Evolutionary conservation across 257 asterid genomes (phyloP).

Genomic region (Paulownia fortunei): DNA sequence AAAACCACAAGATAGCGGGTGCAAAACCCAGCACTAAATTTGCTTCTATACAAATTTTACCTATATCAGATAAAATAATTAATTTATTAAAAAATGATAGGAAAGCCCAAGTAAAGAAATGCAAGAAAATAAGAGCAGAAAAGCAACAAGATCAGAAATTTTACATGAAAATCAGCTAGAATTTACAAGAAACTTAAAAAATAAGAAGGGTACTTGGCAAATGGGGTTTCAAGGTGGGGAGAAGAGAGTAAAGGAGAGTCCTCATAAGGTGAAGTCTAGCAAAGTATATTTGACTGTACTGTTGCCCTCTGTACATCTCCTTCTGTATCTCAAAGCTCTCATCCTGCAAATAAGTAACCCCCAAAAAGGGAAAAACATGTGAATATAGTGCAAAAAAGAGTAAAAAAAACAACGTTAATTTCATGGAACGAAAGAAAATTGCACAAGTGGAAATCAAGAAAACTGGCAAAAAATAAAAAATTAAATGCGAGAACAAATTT

Average conservation of each 20-base stretch:
- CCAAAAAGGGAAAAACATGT: neutral
- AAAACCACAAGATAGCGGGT: too few relatives aligned
- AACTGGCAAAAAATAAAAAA: too few relatives aligned
- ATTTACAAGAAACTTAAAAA: neutral
- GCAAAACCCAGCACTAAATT: too few relatives aligned
- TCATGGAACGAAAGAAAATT: neutral
- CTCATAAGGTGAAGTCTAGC: slow-evolving; percentile 94
- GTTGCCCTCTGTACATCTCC: slow-evolving; percentile 92
- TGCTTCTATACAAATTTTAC: neutral
- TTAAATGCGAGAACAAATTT: neutral
- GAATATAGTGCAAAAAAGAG: neutral
- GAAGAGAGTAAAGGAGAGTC: slow-evolving; percentile 84
- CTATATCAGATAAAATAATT: neutral
- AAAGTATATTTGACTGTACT: slow-evolving; percentile 92
- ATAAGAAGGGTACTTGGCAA: slow-evolving; percentile 57
- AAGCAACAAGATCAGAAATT: slow-evolving; percentile 16
- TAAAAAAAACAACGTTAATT: slow-evolving; percentile 9
- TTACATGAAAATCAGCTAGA: slow-evolving; percentile 26
- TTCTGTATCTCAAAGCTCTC: slow-evolving; percentile 70
- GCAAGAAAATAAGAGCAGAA: neutral
- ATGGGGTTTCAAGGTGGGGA: slow-evolving; percentile 89
- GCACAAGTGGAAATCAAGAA: neutral
- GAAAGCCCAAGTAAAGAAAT: slow-evolving; percentile 12
- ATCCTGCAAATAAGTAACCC: slow-evolving; percentile 52
- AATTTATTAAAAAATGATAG: neutral